A percentile compares a stretch with the other conserved stretches of the same genome.
These are phyloP conservation scores for Linaria vulgaris DNA, from an alignment of 257 asterid genomes.

Conservation along the genomic window DNA sequence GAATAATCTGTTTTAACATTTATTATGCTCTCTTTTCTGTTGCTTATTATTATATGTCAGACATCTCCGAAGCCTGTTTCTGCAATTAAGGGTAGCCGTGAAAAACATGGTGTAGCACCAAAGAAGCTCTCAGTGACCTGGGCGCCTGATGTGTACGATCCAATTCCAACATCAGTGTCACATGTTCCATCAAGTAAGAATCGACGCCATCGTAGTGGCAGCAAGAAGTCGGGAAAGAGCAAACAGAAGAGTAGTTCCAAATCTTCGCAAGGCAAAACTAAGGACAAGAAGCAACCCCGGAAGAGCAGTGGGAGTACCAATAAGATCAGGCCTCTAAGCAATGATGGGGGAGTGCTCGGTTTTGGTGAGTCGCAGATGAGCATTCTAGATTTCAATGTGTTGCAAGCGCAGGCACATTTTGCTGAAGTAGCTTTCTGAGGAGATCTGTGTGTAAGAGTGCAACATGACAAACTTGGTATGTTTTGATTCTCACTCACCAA, in stretches of 20 bases:
- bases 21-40: background rate
- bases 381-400: conserved; percentile 29
- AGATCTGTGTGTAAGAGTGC: conserved; percentile 35
- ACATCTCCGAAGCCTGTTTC: conserved; percentile 41
- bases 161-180: conserved; percentile 53
- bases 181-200: conserved; percentile 55
- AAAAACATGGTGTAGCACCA: conserved; percentile 37
- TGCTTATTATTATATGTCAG: conserved; percentile 26
- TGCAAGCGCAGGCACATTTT: conserved; percentile 35
- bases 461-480: conserved; percentile 32
- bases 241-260: conserved; percentile 56
- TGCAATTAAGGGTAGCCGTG: conserved; percentile 56
- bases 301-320: conserved; percentile 43
- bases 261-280: conserved; percentile 56
- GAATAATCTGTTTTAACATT: conserved; percentile 13
- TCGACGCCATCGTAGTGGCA: conserved; percentile 41
- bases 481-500: conserved; percentile 19
- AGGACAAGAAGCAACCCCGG: conserved; percentile 63
- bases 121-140: conserved; percentile 45
- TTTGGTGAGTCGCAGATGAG: conserved; percentile 27
- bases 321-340: conserved; percentile 35
- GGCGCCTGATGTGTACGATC: conserved; percentile 66
- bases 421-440: conserved; percentile 53
- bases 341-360: conserved; percentile 24
- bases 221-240: conserved; percentile 57